Percentiles rank a stretch among this genome's conserved stretches.
These are phyloP conservation scores for Penicillium sp. DNA, from an alignment of 2,329 filamentous ascomycete genomes.

Conservation along the genomic window DNA sequence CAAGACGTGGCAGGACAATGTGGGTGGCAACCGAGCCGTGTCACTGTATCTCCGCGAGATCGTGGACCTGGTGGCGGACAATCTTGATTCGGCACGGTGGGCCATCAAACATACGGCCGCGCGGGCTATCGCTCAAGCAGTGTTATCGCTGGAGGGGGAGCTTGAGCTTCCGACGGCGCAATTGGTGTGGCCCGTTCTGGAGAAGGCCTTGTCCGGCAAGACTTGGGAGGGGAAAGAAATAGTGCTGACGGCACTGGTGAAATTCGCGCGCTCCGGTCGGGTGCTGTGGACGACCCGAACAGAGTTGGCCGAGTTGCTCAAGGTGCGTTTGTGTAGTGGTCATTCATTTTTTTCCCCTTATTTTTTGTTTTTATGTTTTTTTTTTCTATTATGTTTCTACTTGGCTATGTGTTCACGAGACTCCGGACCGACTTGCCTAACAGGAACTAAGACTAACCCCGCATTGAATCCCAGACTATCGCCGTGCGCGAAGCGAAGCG, in stretches of 20 bases:
- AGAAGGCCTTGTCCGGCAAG: conserved; percentile 82
- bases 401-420: conserved; percentile 10
- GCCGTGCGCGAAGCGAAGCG: conserved; percentile 85
- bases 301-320: conserved; percentile 70
- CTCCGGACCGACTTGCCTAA: neutral
- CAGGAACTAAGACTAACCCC: conserved; percentile 19
- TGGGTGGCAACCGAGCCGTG: conserved; percentile 81
- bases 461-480: conserved; percentile 59
- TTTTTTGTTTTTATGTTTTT: neutral
- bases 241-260: conserved; percentile 78
- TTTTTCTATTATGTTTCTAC: neutral
- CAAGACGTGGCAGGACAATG: conserved; percentile 88
- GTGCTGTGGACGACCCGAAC: conserved; percentile 62
- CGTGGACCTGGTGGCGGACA: conserved; percentile 66
- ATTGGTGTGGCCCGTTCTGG: conserved; percentile 79
- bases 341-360: neutral
- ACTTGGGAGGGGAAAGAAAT: conserved; percentile 92
- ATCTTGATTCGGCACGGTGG: conserved; percentile 84
- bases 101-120: conserved; percentile 87
- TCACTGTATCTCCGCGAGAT: conserved; percentile 87
- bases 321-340: conserved; percentile 55
- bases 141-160: conserved; percentile 66
- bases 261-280: conserved; percentile 72
- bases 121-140: conserved; percentile 76
- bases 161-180: conserved; percentile 65